Conservation (phyloP, 306 rosid genomes). For the Vigna nakashimae region DNA sequence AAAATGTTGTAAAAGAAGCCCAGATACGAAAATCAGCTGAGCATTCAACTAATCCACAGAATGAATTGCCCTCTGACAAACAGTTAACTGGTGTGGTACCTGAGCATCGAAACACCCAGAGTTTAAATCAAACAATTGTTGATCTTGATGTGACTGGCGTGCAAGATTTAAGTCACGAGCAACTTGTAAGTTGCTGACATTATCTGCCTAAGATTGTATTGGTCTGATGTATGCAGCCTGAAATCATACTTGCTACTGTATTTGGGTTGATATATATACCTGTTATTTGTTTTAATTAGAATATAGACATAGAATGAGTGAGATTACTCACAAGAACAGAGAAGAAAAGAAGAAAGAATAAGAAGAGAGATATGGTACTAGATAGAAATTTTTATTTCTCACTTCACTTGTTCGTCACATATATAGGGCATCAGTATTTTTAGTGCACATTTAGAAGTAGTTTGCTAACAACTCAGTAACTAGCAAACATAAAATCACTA, state of each 20-base stretch:
- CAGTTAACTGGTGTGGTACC: constrained; percentile 31
- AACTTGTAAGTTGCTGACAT: constrained; percentile 38
- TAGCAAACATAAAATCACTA: not conserved
- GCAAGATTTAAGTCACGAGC: constrained; percentile 41
- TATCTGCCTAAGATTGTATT: constrained; percentile 31
- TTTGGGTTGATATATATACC: constrained; percentile 37
- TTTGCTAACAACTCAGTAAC: not conserved
- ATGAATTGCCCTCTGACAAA: constrained; percentile 49
- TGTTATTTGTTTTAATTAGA: not conserved
- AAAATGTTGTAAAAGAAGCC: constrained; percentile 45
- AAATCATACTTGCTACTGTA: constrained; percentile 35
- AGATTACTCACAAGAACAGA: not conserved
- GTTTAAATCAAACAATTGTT: constrained; percentile 36
- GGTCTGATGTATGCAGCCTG: constrained; percentile 24
- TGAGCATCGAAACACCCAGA: constrained; percentile 32
- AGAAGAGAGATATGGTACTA: not conserved
- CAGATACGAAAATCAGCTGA: constrained; percentile 44
- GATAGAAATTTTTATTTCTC: not conserved
- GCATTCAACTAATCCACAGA: constrained; percentile 41
- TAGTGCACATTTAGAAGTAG: not conserved
- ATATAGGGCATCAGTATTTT: not conserved
- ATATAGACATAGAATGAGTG: not conserved
- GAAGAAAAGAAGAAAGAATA: not conserved
- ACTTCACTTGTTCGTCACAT: not conserved
- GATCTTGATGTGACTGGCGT: not conserved